phyloP scores from a whole-genome alignment of 257 asterid genomes.

The Handroanthus guayacan region DNA sequence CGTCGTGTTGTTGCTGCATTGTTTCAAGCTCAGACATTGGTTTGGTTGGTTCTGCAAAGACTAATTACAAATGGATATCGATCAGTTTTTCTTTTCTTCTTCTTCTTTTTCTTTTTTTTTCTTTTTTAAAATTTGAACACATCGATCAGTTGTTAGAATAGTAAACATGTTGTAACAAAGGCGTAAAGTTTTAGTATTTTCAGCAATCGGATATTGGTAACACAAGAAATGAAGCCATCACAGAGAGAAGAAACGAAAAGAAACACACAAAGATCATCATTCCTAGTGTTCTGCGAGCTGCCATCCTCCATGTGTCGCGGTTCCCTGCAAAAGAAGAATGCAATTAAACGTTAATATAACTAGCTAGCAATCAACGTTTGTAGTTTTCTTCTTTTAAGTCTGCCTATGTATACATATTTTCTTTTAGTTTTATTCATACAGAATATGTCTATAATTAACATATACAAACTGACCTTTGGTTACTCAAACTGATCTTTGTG shows the following conservation, averaged over 20 bases:
- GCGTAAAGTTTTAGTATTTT: not conserved
- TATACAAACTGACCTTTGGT: not conserved
- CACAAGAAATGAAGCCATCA: not conserved
- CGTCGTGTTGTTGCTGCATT: constrained; percentile 29
- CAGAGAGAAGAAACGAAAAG: not conserved
- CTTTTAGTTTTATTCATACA: not conserved
- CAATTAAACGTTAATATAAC: not conserved
- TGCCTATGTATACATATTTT: too few species aligned
- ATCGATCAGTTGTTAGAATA: too few species aligned
- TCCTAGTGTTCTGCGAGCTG: not conserved
- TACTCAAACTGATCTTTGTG: too few species aligned
- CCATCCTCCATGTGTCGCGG: constrained; percentile 22
- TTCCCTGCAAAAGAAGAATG: not conserved
- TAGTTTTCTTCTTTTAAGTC: not conserved
- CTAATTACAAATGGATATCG: not conserved
- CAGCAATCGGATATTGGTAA: not conserved
- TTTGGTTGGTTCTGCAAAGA: constrained; percentile 1
- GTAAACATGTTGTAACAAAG: too few species aligned
- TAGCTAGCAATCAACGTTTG: too few species aligned
- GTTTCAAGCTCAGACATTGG: not conserved
- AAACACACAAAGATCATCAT: not conserved
- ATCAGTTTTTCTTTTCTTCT: not conserved
- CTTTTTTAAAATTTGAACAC: too few species aligned
- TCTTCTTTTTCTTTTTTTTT: too few species aligned
- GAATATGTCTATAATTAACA: not conserved